A percentile compares a stretch with the other conserved stretches of the same genome.
Conservation (phyloP, 1,139 yeast genomes). For the Hanseniaspora sp. region DNA sequence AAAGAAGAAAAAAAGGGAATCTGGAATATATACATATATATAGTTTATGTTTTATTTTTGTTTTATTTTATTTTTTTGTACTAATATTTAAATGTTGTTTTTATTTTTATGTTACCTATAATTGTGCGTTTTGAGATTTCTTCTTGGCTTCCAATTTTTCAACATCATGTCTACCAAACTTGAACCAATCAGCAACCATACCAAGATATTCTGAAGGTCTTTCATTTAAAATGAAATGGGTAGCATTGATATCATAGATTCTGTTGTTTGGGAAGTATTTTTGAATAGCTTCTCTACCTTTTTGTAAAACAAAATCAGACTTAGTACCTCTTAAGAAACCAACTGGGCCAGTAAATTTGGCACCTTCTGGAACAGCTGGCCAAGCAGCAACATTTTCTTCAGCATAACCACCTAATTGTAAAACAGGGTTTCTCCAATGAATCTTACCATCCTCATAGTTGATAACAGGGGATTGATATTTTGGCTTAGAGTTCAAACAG, state of each 20-base stretch:
- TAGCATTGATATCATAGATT: conserved; percentile 33
- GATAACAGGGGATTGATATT: conserved; percentile 22
- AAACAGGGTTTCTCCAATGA: conserved; percentile 31
- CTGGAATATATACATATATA: neutral
- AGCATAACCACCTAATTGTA: conserved; percentile 26
- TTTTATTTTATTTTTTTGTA: neutral
- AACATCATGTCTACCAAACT: conserved; percentile 20
- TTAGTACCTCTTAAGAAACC: conserved; percentile 36
- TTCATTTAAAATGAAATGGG: conserved; percentile 41
- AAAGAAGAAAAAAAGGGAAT: neutral
- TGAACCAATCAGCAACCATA: conserved; percentile 24
- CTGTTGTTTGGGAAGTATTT: conserved; percentile 32
- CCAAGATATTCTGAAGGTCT: conserved; percentile 34
- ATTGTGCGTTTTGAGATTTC: conserved; percentile 3
- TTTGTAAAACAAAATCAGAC: conserved; percentile 34
- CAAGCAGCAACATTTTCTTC: conserved; percentile 35
- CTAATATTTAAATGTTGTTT: neutral
- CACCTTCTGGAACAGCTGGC: conserved; percentile 32
- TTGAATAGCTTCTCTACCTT: conserved; percentile 30
- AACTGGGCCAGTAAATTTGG: conserved; percentile 32
- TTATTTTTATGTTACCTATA: neutral
- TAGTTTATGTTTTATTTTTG: neutral
- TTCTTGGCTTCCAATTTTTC: conserved; percentile 15
- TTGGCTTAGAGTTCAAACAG: conserved; percentile 22
- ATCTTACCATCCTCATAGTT: conserved; percentile 24